Conservation (phyloP, 345 rosid species). For the Turritis glabra region DNA sequence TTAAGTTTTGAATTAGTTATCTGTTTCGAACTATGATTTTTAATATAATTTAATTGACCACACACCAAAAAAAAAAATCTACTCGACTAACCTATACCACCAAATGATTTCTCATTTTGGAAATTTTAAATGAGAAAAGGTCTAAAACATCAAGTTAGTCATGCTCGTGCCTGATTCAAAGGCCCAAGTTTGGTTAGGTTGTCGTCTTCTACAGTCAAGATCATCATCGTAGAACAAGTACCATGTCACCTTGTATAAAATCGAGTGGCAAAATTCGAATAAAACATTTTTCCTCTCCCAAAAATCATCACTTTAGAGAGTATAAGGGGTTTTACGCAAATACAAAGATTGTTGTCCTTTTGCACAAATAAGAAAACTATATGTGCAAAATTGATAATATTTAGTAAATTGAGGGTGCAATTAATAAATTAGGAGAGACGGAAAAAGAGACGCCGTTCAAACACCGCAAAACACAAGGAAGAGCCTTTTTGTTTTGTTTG, state of each 20-base stretch:
- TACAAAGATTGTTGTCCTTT: background rate
- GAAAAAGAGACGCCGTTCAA: slow-evolving; percentile 37
- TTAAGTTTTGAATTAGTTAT: too few relatives aligned
- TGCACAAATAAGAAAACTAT: background rate
- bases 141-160: background rate
- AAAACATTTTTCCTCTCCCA: background rate
- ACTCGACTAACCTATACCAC: too few relatives aligned
- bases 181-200: background rate
- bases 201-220: background rate
- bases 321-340: background rate
- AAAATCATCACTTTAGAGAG: background rate
- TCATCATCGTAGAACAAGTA: background rate
- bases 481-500: background rate
- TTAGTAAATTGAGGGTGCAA: background rate
- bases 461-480: background rate
- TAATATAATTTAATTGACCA: too few relatives aligned
- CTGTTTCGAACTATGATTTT: too few relatives aligned
- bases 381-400: background rate
- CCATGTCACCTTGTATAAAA: background rate
- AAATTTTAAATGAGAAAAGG: too few relatives aligned
- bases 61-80: too few relatives aligned
- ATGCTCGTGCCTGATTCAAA: background rate
- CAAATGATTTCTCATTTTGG: too few relatives aligned
- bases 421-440: background rate
- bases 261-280: background rate